Evolutionary conservation across 2,329 filamentous ascomycete genomes (phyloP).

Genomic region (Penicillium sp.): DNA sequence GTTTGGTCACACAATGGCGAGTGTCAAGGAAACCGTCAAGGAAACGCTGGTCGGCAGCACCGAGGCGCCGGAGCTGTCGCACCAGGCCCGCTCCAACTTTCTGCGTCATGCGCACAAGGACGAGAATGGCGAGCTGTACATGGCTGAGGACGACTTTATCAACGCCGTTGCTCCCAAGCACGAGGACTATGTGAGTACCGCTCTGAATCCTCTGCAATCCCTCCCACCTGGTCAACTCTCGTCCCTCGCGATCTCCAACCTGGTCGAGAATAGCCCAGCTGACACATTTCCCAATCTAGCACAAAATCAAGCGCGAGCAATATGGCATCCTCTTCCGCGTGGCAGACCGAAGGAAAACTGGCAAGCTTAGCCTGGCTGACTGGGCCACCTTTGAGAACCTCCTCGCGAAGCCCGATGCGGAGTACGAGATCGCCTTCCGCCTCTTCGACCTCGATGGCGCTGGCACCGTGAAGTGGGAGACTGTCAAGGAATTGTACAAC

Average conservation of each 20-base stretch:
- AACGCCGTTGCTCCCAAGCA: slow-evolving; percentile 81
- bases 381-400: slow-evolving; percentile 95
- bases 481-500: slow-evolving; percentile 83
- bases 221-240: neutral
- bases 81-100: slow-evolving; percentile 76
- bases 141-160: slow-evolving; percentile 86
- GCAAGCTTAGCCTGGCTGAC: slow-evolving; percentile 76
- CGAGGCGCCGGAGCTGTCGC: slow-evolving; percentile 64
- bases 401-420: slow-evolving; percentile 88
- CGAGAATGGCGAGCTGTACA: slow-evolving; percentile 72
- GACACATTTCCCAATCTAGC: slow-evolving; percentile 55
- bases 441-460: slow-evolving; percentile 86
- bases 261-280: slow-evolving; percentile 11
- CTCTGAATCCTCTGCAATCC: slow-evolving; percentile 21
- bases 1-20: slow-evolving; percentile 41
- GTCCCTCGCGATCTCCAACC: neutral
- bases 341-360: slow-evolving; percentile 75
- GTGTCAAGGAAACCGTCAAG: slow-evolving; percentile 72
- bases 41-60: slow-evolving; percentile 71
- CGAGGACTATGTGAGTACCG: slow-evolving; percentile 80
- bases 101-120: slow-evolving; percentile 74
- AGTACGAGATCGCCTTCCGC: slow-evolving; percentile 98
- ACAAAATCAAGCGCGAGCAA: slow-evolving; percentile 96
- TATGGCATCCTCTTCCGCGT: slow-evolving; percentile 92
- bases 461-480: slow-evolving; percentile 84